Percentiles rank a stretch among this genome's conserved stretches.
These are phyloP conservation scores for Solanum acaule DNA, from an alignment of 257 asterid species.

Conservation along the genomic window DNA sequence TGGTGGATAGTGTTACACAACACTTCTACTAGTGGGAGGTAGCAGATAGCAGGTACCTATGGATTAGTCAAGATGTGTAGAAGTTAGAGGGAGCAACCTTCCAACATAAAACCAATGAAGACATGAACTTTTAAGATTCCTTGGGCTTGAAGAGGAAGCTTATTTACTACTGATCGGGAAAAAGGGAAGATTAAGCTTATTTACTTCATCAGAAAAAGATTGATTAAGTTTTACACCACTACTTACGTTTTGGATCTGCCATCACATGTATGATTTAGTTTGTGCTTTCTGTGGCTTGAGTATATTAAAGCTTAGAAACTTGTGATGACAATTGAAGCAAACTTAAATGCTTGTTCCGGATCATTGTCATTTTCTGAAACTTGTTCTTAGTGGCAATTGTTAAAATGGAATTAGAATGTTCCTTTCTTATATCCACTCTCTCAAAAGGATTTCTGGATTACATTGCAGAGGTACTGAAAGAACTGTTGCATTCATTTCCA, in stretches of 20 bases:
- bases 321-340: neutral
- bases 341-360: neutral
- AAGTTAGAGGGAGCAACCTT: neutral
- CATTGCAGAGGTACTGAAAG: conserved; percentile 71
- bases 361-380: neutral
- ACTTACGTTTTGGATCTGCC: neutral
- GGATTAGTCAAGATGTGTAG: neutral
- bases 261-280: neutral
- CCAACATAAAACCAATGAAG: neutral
- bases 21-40: neutral
- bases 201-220: neutral
- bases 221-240: neutral
- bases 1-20: neutral
- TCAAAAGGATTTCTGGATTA: neutral
- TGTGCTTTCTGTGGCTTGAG: neutral
- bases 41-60: neutral
- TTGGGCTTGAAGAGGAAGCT: neutral
- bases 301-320: neutral
- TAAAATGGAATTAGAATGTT: neutral
- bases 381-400: neutral
- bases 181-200: neutral
- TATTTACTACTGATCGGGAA: neutral
- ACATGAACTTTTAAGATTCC: neutral
- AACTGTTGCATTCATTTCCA: conserved; percentile 60
- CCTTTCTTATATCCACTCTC: neutral